phyloP scores from a whole-genome alignment of 2,329 filamentous ascomycete species.

The Esteya vermicola region DNA sequence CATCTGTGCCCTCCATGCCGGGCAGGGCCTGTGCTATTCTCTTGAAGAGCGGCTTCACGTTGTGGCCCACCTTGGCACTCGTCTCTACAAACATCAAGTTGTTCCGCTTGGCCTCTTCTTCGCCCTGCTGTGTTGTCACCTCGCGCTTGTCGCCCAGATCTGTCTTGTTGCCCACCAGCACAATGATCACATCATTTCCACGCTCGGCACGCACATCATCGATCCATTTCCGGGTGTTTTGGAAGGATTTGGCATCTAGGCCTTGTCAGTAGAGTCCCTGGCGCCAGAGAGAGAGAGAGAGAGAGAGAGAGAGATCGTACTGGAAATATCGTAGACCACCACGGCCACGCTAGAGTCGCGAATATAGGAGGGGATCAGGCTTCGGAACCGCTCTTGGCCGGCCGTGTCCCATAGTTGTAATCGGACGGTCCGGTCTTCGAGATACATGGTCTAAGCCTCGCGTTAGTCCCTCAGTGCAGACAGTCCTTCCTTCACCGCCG shows the following conservation, averaged over 20 bases:
- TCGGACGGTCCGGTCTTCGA: conserved; percentile 94
- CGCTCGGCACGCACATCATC: conserved; percentile 94
- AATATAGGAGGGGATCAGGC: conserved; percentile 94
- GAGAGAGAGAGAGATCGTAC: conserved; percentile 21
- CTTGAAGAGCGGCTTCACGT: conserved; percentile 94
- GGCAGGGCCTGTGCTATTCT: conserved; percentile 95
- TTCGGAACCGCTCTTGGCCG: conserved; percentile 93
- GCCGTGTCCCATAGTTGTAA: conserved; percentile 98
- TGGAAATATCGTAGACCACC: conserved; percentile 97
- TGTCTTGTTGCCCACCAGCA: conserved; percentile 97
- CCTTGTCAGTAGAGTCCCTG: neutral
- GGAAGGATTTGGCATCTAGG: conserved; percentile 89
- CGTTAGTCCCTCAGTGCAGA: conserved; percentile 2
- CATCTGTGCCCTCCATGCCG: conserved; percentile 88
- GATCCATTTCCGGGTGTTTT: conserved; percentile 99
- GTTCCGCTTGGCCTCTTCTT: conserved; percentile 96
- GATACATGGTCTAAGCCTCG: conserved; percentile 75
- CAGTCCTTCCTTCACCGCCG: neutral
- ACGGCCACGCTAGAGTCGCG: conserved; percentile 96
- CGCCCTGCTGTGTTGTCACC: conserved; percentile 89
- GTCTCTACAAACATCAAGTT: conserved; percentile 99
- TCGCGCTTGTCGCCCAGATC: conserved; percentile 97
- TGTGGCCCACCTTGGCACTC: conserved; percentile 92
- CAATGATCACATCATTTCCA: conserved; percentile 97
- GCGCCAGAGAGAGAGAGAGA: too few species aligned